Base-by-base conservation (phyloP, 257 asterid genomes). In the Forsythia suspensa region DNA sequence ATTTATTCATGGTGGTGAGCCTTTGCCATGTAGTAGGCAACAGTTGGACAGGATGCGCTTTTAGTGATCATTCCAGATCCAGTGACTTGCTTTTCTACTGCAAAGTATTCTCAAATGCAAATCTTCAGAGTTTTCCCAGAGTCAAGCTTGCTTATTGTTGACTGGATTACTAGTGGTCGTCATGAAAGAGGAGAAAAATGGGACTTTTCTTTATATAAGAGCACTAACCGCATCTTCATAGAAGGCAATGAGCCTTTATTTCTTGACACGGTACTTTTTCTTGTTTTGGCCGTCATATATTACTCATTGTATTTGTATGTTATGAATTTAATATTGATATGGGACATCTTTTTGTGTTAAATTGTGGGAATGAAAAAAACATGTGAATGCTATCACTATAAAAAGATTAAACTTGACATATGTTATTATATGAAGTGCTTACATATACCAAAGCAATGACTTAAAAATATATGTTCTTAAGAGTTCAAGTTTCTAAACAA, bases 81-180 rank as follows among this genome's bases (percentile, higher is more conserved):
- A 34, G 99, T 96, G 63, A 96, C 99, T 34, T 96, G 99, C 84
- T 96, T 94, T 82, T 87, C 98, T 63, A 91, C 95, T n/a, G 96
- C 99, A 71, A 89, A 73, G 81, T 94, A 94, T 80, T 89, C 91
- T 77, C 99, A 96, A 67, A 88, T 73, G 74, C 99, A 96, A 80
- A 90, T 78, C 44, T 96, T 93, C 87, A 90, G 73, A 69, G 84
- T 94, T 71, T 76, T 34, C 42, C 76, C 90, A 12, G 87, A 86
- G 40, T 96, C 99, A 6, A 94, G 85, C 87, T 86, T 96, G 92
- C 91, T 96, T 41, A 69, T 94, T 34, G 97, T 96, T 59, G 99
- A 96, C 83, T 96, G 99, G 99, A 89, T 94, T 81, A 96, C 97
- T 8, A 94, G 99, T 66, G 99, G 99, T 52, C 98, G 98, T 36